Percentiles rank a stretch among this genome's conserved stretches.
Conservation (phyloP, 768 basidiomycete genomes). For the Pholiota conissans region DNA sequence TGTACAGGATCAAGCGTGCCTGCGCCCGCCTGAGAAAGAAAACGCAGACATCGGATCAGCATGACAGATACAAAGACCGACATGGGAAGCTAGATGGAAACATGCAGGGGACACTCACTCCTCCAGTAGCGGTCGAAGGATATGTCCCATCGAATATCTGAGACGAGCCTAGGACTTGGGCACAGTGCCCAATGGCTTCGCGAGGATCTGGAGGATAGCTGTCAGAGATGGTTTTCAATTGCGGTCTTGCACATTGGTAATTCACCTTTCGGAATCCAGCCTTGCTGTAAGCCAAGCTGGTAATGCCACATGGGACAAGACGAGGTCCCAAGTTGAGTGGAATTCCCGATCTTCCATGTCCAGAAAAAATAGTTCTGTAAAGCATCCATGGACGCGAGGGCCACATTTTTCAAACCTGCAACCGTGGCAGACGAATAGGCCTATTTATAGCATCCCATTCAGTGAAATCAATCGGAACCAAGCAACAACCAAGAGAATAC, state of each 20-base stretch:
- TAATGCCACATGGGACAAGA: conserved; percentile 87
- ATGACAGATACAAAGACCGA: neutral
- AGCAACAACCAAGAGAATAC: conserved; percentile 1
- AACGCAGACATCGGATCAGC: conserved; percentile 7
- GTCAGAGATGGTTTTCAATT: no score
- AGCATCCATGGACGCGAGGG: conserved; percentile 84
- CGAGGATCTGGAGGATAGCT: conserved; percentile 36
- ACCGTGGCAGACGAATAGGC: conserved; percentile 62
- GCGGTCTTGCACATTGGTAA: neutral
- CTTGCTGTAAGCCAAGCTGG: conserved; percentile 77
- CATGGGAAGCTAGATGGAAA: neutral
- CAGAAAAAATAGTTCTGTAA: conserved; percentile 95
- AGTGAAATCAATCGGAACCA: conserved; percentile 7
- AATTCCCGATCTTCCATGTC: conserved; percentile 94
- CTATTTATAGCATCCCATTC: conserved; percentile 23
- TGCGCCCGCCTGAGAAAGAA: conserved; percentile 43
- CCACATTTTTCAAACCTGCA: conserved; percentile 59
- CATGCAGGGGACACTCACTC: conserved; percentile 30
- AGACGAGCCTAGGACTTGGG: conserved; percentile 34
- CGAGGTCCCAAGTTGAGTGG: conserved; percentile 64
- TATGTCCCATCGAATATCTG: conserved; percentile 53
- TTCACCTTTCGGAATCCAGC: conserved; percentile 83
- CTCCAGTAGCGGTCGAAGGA: conserved; percentile 71
- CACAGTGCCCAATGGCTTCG: conserved; percentile 46
- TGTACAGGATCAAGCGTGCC: conserved; percentile 58